These are phyloP conservation scores for Bipolaris gigantea DNA, from an alignment of 2,329 filamentous ascomycete species.

Conservation along the genomic window DNA sequence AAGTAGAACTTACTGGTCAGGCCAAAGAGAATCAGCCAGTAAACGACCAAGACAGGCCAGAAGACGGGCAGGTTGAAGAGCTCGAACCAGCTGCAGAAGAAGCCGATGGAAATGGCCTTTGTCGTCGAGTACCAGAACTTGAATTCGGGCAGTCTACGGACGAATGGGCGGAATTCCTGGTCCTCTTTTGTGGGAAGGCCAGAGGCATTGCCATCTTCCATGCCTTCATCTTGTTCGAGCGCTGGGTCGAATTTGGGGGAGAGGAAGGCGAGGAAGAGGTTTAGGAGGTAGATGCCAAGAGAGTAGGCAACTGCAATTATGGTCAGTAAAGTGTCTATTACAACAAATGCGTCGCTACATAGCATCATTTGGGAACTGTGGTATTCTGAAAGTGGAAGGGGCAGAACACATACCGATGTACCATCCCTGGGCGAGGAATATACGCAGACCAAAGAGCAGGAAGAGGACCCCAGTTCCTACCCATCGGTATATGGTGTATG, in stretches of 20 bases:
- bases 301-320: constrained; percentile 79
- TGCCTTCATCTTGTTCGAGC: constrained; percentile 90
- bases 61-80: constrained; percentile 97
- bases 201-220: constrained; percentile 82
- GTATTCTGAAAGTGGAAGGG: neutral
- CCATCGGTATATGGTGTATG: constrained; percentile 89
- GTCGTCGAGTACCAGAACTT: constrained; percentile 99
- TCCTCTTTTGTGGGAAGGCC: constrained; percentile 91
- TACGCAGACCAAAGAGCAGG: constrained; percentile 81
- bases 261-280: constrained; percentile 97
- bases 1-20: constrained; percentile 75
- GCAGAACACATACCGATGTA: constrained; percentile 76
- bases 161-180: constrained; percentile 97
- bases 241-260: constrained; percentile 99
- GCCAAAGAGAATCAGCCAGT: constrained; percentile 96
- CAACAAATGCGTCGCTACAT: neutral
- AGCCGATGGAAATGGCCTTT: constrained; percentile 78
- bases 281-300: constrained; percentile 96
- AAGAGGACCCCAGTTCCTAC: constrained; percentile 75
- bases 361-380: neutral
- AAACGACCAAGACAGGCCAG: constrained; percentile 97
- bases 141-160: constrained; percentile 94
- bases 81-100: constrained; percentile 88
- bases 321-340: constrained; percentile 6
- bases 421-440: constrained; percentile 93